Base-by-base conservation (phyloP, 1,139 yeast genomes). In the Debaryomycetaceae sp. region DNA sequence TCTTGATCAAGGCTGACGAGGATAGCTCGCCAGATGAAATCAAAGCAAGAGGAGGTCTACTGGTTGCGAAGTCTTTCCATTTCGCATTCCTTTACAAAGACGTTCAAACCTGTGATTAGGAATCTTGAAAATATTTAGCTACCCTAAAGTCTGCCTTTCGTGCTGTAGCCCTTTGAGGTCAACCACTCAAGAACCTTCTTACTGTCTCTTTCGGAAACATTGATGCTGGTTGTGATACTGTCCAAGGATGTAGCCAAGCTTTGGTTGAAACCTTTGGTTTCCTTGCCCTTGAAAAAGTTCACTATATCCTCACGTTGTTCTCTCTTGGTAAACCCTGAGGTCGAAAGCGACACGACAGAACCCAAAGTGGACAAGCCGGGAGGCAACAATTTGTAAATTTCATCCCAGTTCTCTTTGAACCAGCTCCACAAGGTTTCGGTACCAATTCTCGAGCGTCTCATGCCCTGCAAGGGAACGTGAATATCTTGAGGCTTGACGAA, bases 351-450 rank as follows among this genome's bases (percentile, higher is more conserved):
- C 23, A 88, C 82, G 36, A 89, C 78, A 12, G 81, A 66, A 26
- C 91, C 83, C 43, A 89, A 68, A 80, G 88, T 75, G 15, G 86
- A 71, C 40, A 83, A 71, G 18, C 84, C 81, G n/a, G 94, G 86
- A 29, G 96, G 95, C 52, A 85, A 71, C 45, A 71, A 63, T 51
- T 74, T 67, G 43, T 61, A 59, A 40, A 89, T 55, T 28, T 59
- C 67, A 36, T 75, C 85, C 89, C 93, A 88, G 55, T 88, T 79
- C n/a, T 42, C 47, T 42, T 73, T 72, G 44, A 81, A 52, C 95
- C 96, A 89, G n/a, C 51, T 41, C 88, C 91, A 89, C 43, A 80
- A 58, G 13, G 75, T 72, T 43, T 70, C 68, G 39, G 76, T 65
- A 60, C 95, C 95, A 27, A 63, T 67, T 35, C 61, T 65, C 48